Base-by-base conservation (phyloP, 208 protist genomes). In the Leishmania tarentolae region DNA sequence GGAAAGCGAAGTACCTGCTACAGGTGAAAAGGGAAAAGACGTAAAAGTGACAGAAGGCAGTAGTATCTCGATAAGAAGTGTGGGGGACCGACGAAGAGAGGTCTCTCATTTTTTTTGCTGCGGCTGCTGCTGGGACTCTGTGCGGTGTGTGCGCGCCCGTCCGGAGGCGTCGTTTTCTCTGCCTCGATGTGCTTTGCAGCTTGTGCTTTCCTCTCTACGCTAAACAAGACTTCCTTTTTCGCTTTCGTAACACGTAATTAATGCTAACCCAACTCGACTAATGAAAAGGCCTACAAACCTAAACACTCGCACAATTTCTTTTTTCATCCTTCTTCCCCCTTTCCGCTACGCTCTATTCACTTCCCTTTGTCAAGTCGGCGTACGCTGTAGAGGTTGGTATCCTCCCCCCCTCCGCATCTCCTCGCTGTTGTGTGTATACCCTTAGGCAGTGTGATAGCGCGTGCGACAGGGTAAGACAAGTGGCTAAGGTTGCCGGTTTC, bases 111-210 rank as follows among this genome's bases (percentile, higher is more conserved):
- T 28, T 44, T 13, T 15, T 73, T 28, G 31, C 5, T 24, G 61
- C 53, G 24, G 75, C n/a, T 61, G 56, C 59, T 9, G 59, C n/a
- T 11, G 24, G 59, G 3, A 24, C 2, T 61, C 0, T 31, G 31
- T 65, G 31, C 75, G n/a, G n/a, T n/a, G 37, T 85, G 21, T 82
- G 21, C 63, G 31, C 56, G 80, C 78, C 47, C 74, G 37, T 61
- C 31, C 82, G 50, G 69, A 42, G 37, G 59, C 78, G n/a, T 78
- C 52, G 2, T 53, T 19, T 72, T 75, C 13, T 75, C 71, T n/a
- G 3, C 6, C 28, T 76, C 5, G 21, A 6, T 28, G 35, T 57
- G 47, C 52, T 40, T 76, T 63, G 47, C 31, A 56, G 15, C 13
- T 46, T 3, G 8, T 9, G 46, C 31, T 11, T 37, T 28, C 19